Percentiles rank a stretch among this genome's conserved stretches.
Conservation (phyloP, 108 stramenopile species). For the Fistulifera pelliculosa region DNA sequence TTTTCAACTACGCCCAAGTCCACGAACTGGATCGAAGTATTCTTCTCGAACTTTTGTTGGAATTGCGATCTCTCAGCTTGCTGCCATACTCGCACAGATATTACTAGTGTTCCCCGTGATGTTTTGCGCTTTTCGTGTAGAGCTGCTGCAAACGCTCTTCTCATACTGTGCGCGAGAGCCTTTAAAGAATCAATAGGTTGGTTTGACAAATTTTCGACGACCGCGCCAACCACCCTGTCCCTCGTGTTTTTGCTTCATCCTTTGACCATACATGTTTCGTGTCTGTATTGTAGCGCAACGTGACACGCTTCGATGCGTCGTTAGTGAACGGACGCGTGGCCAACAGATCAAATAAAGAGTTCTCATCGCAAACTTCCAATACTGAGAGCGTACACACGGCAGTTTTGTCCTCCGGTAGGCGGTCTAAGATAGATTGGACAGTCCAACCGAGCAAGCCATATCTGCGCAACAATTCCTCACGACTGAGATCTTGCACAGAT, state of each 20-base stretch:
- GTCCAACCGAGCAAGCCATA: slow-evolving; percentile 13
- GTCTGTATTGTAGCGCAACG: slow-evolving; percentile 11
- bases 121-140: slow-evolving; percentile 24
- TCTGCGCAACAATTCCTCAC: background rate
- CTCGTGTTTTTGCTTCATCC: slow-evolving; percentile 7
- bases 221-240: slow-evolving; percentile 19
- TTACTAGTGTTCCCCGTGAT: slow-evolving; percentile 45
- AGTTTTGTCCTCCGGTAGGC: background rate
- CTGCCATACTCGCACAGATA: slow-evolving; percentile 24
- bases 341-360: slow-evolving; percentile 38
- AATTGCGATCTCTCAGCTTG: slow-evolving; percentile 2
- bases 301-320: slow-evolving; percentile 6
- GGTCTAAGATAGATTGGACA: background rate
- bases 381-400: slow-evolving; percentile 16
- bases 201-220: slow-evolving; percentile 41
- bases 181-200: slow-evolving; percentile 32
- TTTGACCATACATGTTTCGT: slow-evolving; percentile 21
- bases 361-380: slow-evolving; percentile 41
- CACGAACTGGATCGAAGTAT: slow-evolving; percentile 25
- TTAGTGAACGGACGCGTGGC: slow-evolving; percentile 13
- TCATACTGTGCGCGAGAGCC: slow-evolving; percentile 1
- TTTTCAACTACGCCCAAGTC: slow-evolving; percentile 24
- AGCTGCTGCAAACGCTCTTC: slow-evolving; percentile 10
- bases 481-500: slow-evolving; percentile 4
- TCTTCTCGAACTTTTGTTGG: slow-evolving; percentile 7